Percentiles rank a stretch among this genome's conserved stretches.
Conservation (phyloP, 768 basidiomycete species). For the Hortiboletus flavorubellus region DNA sequence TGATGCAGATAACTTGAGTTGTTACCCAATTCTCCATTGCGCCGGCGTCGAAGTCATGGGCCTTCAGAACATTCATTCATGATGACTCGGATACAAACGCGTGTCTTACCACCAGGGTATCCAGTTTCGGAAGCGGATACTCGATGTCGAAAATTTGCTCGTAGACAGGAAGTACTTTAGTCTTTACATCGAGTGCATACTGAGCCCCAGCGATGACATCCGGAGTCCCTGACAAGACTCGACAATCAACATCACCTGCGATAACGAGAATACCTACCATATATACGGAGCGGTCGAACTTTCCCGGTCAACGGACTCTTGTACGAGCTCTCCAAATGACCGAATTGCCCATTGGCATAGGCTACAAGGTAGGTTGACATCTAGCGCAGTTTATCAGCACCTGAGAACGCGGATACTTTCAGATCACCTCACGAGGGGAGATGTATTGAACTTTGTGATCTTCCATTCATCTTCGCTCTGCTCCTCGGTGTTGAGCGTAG, state of each 20-base stretch:
- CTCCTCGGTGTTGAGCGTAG: constrained; percentile 36
- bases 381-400: constrained; percentile 16
- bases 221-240: constrained; percentile 54
- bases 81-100: neutral
- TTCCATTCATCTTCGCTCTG: constrained; percentile 58
- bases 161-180: constrained; percentile 79
- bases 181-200: constrained; percentile 87
- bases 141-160: constrained; percentile 90
- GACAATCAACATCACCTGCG: neutral
- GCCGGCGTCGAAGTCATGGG: constrained; percentile 85
- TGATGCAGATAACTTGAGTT: neutral
- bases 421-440: constrained; percentile 54
- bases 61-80: constrained; percentile 35
- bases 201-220: constrained; percentile 81
- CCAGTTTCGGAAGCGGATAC: constrained; percentile 91
- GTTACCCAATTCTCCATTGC: constrained; percentile 90
- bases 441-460: constrained; percentile 74
- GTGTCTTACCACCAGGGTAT: constrained; percentile 73
- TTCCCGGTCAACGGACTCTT: constrained; percentile 77
- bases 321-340: constrained; percentile 70
- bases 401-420: neutral
- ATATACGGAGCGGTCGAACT: constrained; percentile 78
- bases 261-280: constrained; percentile 45
- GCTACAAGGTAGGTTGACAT: constrained; percentile 92
- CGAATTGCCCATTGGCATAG: constrained; percentile 79